Conservation (phyloP, 768 basidiomycete species). For the Suillus hirtellus region DNA sequence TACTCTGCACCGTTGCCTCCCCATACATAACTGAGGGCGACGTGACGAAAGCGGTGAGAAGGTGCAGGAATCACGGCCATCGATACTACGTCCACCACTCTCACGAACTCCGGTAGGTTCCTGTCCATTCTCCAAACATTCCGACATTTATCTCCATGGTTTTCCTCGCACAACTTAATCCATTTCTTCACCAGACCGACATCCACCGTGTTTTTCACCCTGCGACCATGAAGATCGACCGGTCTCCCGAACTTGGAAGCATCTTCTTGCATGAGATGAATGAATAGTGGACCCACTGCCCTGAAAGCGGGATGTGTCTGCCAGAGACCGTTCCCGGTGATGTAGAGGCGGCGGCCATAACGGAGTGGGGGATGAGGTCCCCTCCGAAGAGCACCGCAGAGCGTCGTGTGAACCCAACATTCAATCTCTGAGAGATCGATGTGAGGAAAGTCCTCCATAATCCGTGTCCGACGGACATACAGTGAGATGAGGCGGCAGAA, state of each 20-base stretch:
- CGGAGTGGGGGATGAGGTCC: slow-evolving; percentile 1
- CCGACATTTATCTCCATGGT: slow-evolving; percentile 6
- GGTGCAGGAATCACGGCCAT: slow-evolving; percentile 12
- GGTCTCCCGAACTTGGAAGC: slow-evolving; percentile 9
- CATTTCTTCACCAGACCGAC: slow-evolving; percentile 10
- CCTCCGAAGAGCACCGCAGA: slow-evolving; percentile 5
- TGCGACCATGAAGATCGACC: slow-evolving; percentile 11
- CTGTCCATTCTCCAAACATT: slow-evolving; percentile 10
- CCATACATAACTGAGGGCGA: slow-evolving; percentile 13
- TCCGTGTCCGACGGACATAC: slow-evolving; percentile 7
- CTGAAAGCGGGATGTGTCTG: background rate
- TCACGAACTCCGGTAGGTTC: slow-evolving; percentile 6
- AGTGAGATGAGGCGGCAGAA: slow-evolving; percentile 10
- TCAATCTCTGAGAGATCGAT: slow-evolving; percentile 9
- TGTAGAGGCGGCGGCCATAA: background rate
- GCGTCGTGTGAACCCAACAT: background rate
- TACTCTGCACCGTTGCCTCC: slow-evolving; percentile 2
- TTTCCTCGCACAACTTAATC: slow-evolving; percentile 4
- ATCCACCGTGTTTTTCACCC: slow-evolving; percentile 7
- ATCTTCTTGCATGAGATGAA: slow-evolving; percentile 12
- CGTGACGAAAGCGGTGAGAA: slow-evolving; percentile 5
- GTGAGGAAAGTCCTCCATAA: slow-evolving; percentile 5
- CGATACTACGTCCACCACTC: slow-evolving; percentile 10
- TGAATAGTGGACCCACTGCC: background rate
- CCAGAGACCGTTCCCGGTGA: background rate